Base-by-base conservation (phyloP, 257 asterid species). In the Solanum virginianum region DNA sequence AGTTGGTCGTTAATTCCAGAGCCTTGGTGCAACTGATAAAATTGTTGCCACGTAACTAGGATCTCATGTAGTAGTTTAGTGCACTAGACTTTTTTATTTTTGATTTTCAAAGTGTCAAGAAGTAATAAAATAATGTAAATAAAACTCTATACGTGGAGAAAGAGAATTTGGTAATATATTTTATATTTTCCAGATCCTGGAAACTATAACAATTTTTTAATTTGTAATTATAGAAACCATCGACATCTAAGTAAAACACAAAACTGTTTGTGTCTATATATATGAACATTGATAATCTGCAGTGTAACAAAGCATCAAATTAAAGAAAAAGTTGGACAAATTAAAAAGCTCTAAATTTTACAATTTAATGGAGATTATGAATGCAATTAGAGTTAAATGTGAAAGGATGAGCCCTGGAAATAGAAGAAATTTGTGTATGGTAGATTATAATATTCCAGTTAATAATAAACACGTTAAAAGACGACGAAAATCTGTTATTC, bases 401-500 rank as follows among this genome's bases (percentile, higher is more conserved):
- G 90, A 81, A 75, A 56, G 10, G 29, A 4, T 74, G 49, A 86
- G 53, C 80, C 87, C 85, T 3, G 86, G 89, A 18, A 68, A 32
- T 32, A 87, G 88, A 75, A 80, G 83, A 47, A 79, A 85, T 53
- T 72, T 88, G 47, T 80, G 86, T 53, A 22, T 86, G 86, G 79
- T 59, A 83, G 93, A 86, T 57, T 85, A 63, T 51, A 88, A 82
- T 18, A 66, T 59, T 71, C 74, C 80, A 26, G 90, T 74, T 8
- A 90, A 74, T n/a, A 74, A 90, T 22, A 74, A 90, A 84, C 85
- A 88, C 63, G 77, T 86, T 3, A 94, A 91, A 89, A 91, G 96
- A 60, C 91, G 94, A 14, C 89, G 95, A n/a, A 86, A 95, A 77
- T 88, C 94, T 17, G 89, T 92, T 16, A 22, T 89, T 3, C 3